Base-by-base conservation (phyloP, 805 yeast species). In the Metschnikowia chrysomelidarum region DNA sequence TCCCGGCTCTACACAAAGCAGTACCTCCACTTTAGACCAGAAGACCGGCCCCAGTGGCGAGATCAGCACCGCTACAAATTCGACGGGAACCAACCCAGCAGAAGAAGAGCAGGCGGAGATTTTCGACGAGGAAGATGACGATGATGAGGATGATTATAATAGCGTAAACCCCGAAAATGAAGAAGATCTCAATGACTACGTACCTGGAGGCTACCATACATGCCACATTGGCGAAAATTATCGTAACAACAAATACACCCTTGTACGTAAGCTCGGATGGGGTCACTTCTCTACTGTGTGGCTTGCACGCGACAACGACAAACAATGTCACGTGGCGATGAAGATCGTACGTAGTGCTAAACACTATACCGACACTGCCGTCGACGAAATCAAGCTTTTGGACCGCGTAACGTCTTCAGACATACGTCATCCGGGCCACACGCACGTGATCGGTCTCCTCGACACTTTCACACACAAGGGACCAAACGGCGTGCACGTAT, bases 251-350 rank as follows among this genome's bases (percentile, higher is more conserved):
- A 55, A 49, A 24, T 46, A 53, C 34, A 49, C 59, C 3, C 59
- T 78, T 17, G 61, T 75, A 14, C 59, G 83, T 19, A 79, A 79
- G 53, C 59, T 80, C 7, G 87, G 87, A 3, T 78, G 83, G 83
- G 86, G 87, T 22, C 83, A 79, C 50, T 80, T 80, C 47, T 75
- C 82, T 24, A 78, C 85, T 1, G 86, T 80, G n/a, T 80, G 85
- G 85, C 55, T 80, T 19, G 82, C 82, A 1, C 51, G 57, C 19
- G 76, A 76, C 32, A 63, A 68, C 34, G 70, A 67, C 43, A 65
- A 69, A 36, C 70, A 75, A 41, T 64, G 75, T 30, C 96, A 76
- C 47, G 82, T 76, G 38, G 85, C 85, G 15, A 64, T 80, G 46
- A 80, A 80, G 50, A 73, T 80, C 43, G 82, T 79, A 13, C 67